Conservation (phyloP, 371 early-diverging fungal species). For the Nematocida minor region DNA sequence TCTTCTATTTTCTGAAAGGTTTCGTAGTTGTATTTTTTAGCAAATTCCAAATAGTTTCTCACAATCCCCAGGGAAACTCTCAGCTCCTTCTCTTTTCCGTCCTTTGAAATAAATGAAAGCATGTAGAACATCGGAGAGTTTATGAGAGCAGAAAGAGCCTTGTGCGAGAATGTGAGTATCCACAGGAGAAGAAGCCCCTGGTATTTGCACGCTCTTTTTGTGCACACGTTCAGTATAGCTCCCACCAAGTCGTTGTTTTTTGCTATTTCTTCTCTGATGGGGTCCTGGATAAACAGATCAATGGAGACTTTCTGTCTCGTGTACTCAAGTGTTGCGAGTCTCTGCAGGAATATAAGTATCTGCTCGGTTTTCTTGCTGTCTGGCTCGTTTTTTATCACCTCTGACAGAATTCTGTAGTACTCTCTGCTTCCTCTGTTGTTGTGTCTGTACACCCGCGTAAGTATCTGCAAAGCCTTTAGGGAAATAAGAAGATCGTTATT, state of each 20-base stretch:
- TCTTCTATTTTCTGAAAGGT: constrained; percentile 50
- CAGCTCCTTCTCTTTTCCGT: constrained; percentile 48
- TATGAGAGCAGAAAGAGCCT: neutral
- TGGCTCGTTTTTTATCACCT: constrained; percentile 45
- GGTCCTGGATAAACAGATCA: constrained; percentile 39
- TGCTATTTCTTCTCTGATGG: constrained; percentile 39
- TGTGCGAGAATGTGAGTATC: constrained; percentile 53
- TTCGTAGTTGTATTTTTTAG: constrained; percentile 27
- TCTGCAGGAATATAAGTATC: constrained; percentile 46
- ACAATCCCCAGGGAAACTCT: constrained; percentile 35
- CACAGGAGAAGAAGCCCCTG: constrained; percentile 53
- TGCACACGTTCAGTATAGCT: constrained; percentile 36
- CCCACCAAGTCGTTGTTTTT: constrained; percentile 39
- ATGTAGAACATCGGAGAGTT: constrained; percentile 33
- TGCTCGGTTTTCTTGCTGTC: constrained; percentile 53
- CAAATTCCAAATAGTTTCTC: constrained; percentile 19
- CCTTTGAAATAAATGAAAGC: constrained; percentile 47
- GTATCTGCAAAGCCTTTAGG: constrained; percentile 52
- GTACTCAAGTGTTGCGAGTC: constrained; percentile 41
- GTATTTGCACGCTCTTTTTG: constrained; percentile 55
- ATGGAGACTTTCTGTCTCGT: constrained; percentile 5
- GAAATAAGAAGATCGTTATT: constrained; percentile 46
- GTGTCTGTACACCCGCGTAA: constrained; percentile 48
- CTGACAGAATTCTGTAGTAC: constrained; percentile 46
- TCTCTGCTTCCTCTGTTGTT: constrained; percentile 39